Evolutionary conservation across 768 basidiomycete species (phyloP).

Genomic region (Macrocybe gigantea): DNA sequence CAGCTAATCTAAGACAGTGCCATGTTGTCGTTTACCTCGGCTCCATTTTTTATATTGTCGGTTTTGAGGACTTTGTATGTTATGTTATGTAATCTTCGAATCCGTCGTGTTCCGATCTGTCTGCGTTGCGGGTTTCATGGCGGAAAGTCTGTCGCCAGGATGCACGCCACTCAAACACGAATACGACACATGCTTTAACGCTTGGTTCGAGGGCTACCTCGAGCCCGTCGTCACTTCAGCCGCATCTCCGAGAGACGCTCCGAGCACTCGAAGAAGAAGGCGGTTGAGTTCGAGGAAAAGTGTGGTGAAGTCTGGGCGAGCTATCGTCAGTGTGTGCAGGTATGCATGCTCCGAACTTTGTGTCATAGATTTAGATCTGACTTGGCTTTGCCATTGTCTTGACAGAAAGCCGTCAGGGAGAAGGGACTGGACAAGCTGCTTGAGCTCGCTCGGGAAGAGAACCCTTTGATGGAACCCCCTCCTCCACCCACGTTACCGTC

Average conservation of each 20-base stretch:
- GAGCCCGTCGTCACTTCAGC: constrained; percentile 61
- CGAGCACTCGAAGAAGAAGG: constrained; percentile 69
- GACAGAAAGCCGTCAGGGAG: constrained; percentile 72
- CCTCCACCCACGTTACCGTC: too few species aligned
- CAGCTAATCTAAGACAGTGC: too few species aligned
- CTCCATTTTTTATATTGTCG: too few species aligned
- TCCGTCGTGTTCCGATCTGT: neutral
- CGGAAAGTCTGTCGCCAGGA: constrained; percentile 71
- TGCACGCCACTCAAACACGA: constrained; percentile 87
- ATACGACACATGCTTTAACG: constrained; percentile 95
- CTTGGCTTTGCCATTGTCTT: neutral
- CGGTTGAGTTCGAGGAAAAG: constrained; percentile 79
- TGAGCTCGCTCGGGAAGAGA: constrained; percentile 74
- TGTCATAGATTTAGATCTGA: neutral
- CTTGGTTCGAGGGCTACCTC: constrained; percentile 96
- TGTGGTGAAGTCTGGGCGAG: constrained; percentile 81
- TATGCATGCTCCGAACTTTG: constrained; percentile 25
- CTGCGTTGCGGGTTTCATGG: constrained; percentile 37
- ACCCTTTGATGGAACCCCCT: constrained; percentile 62
- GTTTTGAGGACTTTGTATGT: too few species aligned
- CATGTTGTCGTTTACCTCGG: too few species aligned
- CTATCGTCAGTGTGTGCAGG: constrained; percentile 82
- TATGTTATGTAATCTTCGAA: neutral
- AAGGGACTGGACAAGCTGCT: constrained; percentile 73
- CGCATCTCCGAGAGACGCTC: constrained; percentile 37